Evolutionary conservation across 2,329 filamentous ascomycete species (phyloP), one percentile per base, ranked within the genome.

Genomic region (Clonostachys solani): DNA sequence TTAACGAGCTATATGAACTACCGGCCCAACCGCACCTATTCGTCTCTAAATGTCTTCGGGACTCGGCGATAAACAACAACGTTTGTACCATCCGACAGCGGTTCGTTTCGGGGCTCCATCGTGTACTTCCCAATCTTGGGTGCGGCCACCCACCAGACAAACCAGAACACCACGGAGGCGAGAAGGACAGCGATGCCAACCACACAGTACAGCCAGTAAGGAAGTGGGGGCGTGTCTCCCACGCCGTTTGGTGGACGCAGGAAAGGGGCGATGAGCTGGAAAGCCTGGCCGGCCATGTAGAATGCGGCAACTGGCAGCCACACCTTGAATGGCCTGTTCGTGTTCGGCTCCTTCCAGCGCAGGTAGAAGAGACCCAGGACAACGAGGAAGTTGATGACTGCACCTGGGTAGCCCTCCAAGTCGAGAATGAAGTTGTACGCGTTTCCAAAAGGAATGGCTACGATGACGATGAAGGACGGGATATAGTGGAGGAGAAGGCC

Each of bases 371-470:
- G 23, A 29, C 23, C 23, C 23, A 29, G 23, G 23, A 29, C 23
- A 29, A 29, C 23, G 23, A 29, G 23, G 23, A 29, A 29, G 23
- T 29, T 29, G 23, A 78, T 65, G 43, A 80, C 42, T 33, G 42
- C 23, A 33, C 42, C 23, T 9, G n/a, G 42, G 16, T 43, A 43
- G 5, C 12, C n/a, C n/a, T 13, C 34, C n/a, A 84, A 60, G 51
- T 81, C 77, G 44, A 80, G 71, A 37, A 83, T 75, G 56, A 88
- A 88, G 62, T 83, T 84, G 62, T 87, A 87, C 0, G 84, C 83
- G 15, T 83, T 76, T 0, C 84, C 84, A 0, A 83, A 77, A 0
- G 85, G 85, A 2, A 84, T 83, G 0, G 82, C 84, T 4, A 87
- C 61, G 33, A 89, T 74, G 12, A 87, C 74, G 41, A 88, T 74